phyloP scores from a whole-genome alignment of 1,139 yeast genomes.

The Magnusiomyces suaveolens region DNA sequence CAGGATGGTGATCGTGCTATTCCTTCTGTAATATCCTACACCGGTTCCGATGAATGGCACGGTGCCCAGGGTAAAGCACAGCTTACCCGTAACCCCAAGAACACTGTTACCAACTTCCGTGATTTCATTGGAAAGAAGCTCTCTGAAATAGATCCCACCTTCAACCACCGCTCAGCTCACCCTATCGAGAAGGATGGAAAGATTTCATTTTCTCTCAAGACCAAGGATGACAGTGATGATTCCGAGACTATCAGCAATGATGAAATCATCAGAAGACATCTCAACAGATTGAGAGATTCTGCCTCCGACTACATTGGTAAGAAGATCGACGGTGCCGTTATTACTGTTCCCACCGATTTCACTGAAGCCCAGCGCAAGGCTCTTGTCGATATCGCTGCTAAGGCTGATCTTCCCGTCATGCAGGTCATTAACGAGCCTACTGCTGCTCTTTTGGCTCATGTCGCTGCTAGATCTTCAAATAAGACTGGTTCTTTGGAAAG shows the following conservation, averaged over 20 bases:
- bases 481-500: slow-evolving; percentile 44
- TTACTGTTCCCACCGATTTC: slow-evolving; percentile 89
- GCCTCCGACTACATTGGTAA: slow-evolving; percentile 90
- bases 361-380: slow-evolving; percentile 60
- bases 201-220: slow-evolving; percentile 54
- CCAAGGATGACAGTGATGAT: slow-evolving; percentile 26
- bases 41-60: slow-evolving; percentile 91
- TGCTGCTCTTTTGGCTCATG: slow-evolving; percentile 79
- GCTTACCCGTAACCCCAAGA: slow-evolving; percentile 77
- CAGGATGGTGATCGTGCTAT: slow-evolving; percentile 98
- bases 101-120: slow-evolving; percentile 86
- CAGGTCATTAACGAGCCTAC: slow-evolving; percentile 91
- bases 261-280: slow-evolving; percentile 76
- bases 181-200: slow-evolving; percentile 64
- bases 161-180: slow-evolving; percentile 56
- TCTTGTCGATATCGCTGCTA: slow-evolving; percentile 51
- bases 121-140: slow-evolving; percentile 77
- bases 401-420: slow-evolving; percentile 68
- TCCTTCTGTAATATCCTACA: slow-evolving; percentile 85
- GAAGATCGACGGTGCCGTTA: slow-evolving; percentile 68
- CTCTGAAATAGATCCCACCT: slow-evolving; percentile 56
- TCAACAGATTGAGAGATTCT: slow-evolving; percentile 70
- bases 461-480: slow-evolving; percentile 31
- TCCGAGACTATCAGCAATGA: slow-evolving; percentile 52
- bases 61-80: slow-evolving; percentile 95